Evolutionary conservation across 805 yeast species (phyloP).

Genomic region (Metahyphopichia silvanorum): DNA sequence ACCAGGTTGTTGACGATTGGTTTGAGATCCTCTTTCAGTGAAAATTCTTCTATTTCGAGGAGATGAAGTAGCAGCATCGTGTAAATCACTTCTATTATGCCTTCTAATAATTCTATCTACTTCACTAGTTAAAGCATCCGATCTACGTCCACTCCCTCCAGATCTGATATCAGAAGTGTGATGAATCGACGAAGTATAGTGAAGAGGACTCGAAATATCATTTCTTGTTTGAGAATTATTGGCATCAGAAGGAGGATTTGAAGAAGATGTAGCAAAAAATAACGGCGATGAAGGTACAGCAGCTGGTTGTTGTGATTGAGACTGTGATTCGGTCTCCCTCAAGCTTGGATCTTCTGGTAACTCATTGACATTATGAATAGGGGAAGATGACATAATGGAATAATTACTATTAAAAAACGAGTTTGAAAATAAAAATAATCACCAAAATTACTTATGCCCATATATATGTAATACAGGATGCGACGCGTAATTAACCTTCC

Average conservation of each 20-base stretch:
- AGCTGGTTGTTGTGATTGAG: conserved; percentile 36
- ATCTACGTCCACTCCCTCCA: conserved; percentile 37
- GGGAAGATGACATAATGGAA: conserved; percentile 31
- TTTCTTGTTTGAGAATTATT: conserved; percentile 18
- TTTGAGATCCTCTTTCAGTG: conserved; percentile 30
- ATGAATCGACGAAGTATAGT: conserved; percentile 43
- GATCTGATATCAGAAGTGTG: conserved; percentile 37
- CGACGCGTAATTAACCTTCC: conserved; percentile 29
- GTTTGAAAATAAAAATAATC: conserved; percentile 1
- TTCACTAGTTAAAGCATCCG: conserved; percentile 44
- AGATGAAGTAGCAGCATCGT: conserved; percentile 70
- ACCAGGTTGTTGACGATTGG: conserved; percentile 5
- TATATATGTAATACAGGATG: conserved; percentile 3
- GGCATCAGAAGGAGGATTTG: conserved; percentile 34
- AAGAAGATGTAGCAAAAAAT: conserved; percentile 49
- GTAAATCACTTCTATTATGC: conserved; percentile 73
- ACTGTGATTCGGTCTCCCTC: conserved; percentile 31
- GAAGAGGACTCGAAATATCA: conserved; percentile 48
- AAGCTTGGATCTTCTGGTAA: conserved; percentile 21
- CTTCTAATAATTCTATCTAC: conserved; percentile 45
- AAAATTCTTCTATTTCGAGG: conserved; percentile 55
- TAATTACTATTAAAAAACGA: background rate
- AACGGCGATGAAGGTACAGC: conserved; percentile 56
- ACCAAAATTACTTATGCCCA: no score
- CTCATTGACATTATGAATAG: conserved; percentile 32